Conservation (phyloP, 2,329 filamentous ascomycete genomes). For the Trichoderma sp. region DNA sequence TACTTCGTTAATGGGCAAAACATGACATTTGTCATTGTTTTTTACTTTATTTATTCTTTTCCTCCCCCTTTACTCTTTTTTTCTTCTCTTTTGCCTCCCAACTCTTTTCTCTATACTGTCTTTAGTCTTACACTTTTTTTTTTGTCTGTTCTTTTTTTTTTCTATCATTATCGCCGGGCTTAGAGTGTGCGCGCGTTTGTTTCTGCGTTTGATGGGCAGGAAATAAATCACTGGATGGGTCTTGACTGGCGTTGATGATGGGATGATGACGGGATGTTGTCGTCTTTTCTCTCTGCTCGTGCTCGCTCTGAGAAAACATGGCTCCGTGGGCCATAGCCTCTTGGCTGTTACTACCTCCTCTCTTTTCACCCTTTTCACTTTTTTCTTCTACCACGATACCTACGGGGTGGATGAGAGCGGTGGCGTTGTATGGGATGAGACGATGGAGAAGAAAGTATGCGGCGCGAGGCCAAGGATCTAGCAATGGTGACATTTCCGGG, state of each 20-base stretch:
- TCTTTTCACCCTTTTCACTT: background rate
- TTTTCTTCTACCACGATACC: slow-evolving; percentile 13
- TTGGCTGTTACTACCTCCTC: slow-evolving; percentile 17
- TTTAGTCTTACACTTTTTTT: background rate
- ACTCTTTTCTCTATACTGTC: background rate
- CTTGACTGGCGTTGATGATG: slow-evolving; percentile 27
- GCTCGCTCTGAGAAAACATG: slow-evolving; percentile 16
- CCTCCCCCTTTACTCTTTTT: slow-evolving; percentile 15
- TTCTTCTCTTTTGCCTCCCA: background rate
- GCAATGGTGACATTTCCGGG: background rate
- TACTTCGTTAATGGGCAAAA: slow-evolving; percentile 24
- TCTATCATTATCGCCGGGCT: slow-evolving; percentile 12
- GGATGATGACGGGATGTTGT: slow-evolving; percentile 24
- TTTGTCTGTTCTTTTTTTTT: background rate
- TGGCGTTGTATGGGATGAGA: background rate
- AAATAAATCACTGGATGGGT: slow-evolving; percentile 26
- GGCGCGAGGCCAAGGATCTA: background rate
- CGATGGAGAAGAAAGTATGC: background rate
- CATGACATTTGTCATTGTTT: slow-evolving; percentile 15
- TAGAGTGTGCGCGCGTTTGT: slow-evolving; percentile 26
- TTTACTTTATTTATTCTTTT: slow-evolving; percentile 7
- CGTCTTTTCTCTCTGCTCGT: slow-evolving; percentile 19
- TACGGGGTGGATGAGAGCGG: background rate
- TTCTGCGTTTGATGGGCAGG: slow-evolving; percentile 27
- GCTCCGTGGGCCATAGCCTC: slow-evolving; percentile 5